phyloP scores from a whole-genome alignment of 257 asterid genomes.

The Verbascum thapsus region DNA sequence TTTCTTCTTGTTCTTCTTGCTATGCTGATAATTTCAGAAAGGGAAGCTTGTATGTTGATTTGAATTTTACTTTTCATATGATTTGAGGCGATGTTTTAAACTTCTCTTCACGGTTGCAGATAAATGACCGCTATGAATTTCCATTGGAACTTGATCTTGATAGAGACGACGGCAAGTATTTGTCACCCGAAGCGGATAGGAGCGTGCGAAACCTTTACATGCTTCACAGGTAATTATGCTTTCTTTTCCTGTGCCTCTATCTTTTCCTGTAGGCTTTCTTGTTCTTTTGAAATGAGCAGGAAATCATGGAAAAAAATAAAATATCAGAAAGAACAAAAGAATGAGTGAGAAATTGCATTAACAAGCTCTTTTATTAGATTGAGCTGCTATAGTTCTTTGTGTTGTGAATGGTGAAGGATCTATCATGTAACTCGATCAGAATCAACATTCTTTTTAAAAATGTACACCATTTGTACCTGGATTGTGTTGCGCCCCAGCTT shows the following conservation, averaged over 20 bases:
- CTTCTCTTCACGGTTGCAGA: slow-evolving; percentile 54
- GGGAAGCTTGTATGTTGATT: background rate
- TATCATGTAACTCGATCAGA: slow-evolving; percentile 14
- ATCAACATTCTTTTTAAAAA: background rate
- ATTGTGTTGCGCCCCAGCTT: slow-evolving; percentile 11
- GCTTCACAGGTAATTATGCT: slow-evolving; percentile 76
- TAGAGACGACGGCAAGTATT: slow-evolving; percentile 85
- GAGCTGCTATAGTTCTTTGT: slow-evolving; percentile 17
- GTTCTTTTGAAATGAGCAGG: background rate
- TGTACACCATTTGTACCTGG: background rate
- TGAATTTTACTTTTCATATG: background rate
- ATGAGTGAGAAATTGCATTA: slow-evolving; percentile 2
- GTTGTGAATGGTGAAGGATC: slow-evolving; percentile 15
- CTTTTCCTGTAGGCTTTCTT: background rate
- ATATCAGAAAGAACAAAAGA: slow-evolving; percentile 14
- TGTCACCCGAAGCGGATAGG: slow-evolving; percentile 93
- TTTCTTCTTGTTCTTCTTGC: background rate
- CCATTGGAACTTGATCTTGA: slow-evolving; percentile 97
- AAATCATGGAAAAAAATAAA: background rate
- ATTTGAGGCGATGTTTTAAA: slow-evolving; percentile 14
- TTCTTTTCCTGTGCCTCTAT: slow-evolving; percentile 10
- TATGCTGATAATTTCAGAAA: background rate
- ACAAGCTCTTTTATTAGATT: slow-evolving; percentile 18
- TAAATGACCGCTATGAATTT: slow-evolving; percentile 96
- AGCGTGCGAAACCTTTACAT: slow-evolving; percentile 86